Conservation (phyloP, 2,329 filamentous ascomycete species). For the Apiospora arundinis region DNA sequence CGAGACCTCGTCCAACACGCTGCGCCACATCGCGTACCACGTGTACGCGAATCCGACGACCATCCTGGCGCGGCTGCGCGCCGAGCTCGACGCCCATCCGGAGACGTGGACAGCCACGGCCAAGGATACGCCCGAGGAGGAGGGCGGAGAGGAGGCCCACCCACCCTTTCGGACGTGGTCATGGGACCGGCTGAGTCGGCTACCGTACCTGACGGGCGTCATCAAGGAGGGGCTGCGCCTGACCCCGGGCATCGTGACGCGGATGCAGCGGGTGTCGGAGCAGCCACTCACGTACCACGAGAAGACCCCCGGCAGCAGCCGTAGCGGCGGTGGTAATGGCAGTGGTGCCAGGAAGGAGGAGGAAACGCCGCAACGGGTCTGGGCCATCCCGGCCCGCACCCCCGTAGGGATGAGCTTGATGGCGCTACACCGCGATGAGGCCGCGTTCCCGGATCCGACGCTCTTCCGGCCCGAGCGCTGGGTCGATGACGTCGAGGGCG, state of each 20-base stretch:
- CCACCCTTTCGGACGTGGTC: not conserved
- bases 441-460: constrained; percentile 41
- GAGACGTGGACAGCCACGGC: too few species aligned
- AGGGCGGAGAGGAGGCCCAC: too few species aligned
- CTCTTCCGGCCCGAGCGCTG: constrained; percentile 43
- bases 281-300: constrained; percentile 30
- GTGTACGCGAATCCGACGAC: not conserved
- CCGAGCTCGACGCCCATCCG: not conserved
- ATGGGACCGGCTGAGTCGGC: constrained; percentile 32
- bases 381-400: constrained; percentile 41
- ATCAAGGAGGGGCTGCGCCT: constrained; percentile 58
- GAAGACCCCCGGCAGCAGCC: too few species aligned
- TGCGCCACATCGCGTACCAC: not conserved
- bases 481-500: not conserved
- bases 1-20: not conserved
- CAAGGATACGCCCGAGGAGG: too few species aligned
- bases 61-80: not conserved
- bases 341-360: too few species aligned
- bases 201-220: constrained; percentile 56
- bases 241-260: constrained; percentile 53
- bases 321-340: too few species aligned
- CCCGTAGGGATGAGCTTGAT: constrained; percentile 47
- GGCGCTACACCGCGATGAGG: constrained; percentile 43
- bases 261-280: constrained; percentile 53
- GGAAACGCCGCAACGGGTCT: too few species aligned